Conservation (phyloP, 2,329 filamentous ascomycete genomes). For the Zymoseptoria tritici region DNA sequence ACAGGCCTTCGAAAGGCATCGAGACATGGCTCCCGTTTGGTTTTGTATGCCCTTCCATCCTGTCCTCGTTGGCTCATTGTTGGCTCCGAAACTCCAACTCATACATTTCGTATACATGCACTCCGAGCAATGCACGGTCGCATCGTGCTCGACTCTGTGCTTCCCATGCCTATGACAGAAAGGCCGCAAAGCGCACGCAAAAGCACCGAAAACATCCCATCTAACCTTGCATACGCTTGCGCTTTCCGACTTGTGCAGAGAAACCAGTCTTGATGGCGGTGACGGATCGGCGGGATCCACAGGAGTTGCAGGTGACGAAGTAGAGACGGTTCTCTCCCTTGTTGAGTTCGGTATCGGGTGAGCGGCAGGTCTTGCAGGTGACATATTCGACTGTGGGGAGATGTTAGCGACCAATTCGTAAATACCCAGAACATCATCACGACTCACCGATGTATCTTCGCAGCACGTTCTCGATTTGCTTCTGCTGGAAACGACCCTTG, state of each 20-base stretch:
- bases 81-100: not conserved
- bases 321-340: slow-evolving; percentile 99
- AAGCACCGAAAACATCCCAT: not conserved
- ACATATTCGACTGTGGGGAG: slow-evolving; percentile 72
- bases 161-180: not conserved
- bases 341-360: slow-evolving; percentile 88
- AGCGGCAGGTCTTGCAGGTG: slow-evolving; percentile 96
- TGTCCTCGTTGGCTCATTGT: not conserved
- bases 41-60: not conserved
- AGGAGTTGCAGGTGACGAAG: slow-evolving; percentile 90
- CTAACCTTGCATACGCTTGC: slow-evolving; percentile 66
- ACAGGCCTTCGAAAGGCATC: not conserved
- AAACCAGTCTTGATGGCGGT: slow-evolving; percentile 99
- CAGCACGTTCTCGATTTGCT: slow-evolving; percentile 96
- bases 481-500: slow-evolving; percentile 99
- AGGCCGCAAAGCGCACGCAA: not conserved
- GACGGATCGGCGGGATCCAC: slow-evolving; percentile 66
- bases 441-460: slow-evolving; percentile 82
- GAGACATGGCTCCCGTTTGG: not conserved
- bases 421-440: not conserved
- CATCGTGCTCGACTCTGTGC: not conserved
- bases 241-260: slow-evolving; percentile 98
- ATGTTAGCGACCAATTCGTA: slow-evolving; percentile 18
- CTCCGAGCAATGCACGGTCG: not conserved
- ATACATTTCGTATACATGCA: not conserved